Evolutionary conservation across 352 stramenopile species (phyloP), one percentile per base, ranked within the genome.

Genomic region (Globisporangium polare): DNA sequence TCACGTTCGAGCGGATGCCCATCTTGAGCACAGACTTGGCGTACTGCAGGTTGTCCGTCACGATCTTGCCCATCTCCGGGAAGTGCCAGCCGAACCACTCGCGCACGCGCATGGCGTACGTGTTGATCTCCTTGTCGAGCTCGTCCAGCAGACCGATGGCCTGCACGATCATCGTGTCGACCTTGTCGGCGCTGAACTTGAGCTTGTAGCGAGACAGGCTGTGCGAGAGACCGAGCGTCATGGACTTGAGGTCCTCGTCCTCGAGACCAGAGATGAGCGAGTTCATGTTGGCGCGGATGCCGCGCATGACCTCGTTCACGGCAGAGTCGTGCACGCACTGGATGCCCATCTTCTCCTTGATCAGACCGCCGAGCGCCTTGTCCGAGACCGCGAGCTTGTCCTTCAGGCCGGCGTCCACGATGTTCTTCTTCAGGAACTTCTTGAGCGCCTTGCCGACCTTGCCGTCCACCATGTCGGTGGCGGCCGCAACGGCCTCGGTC

Each of bases 71-170:
- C 79, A 99, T 97, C 70, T 99, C 97, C 17, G 90, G 92, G 62
- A 98, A 95, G 77, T 98, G 95, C 95, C 95, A 98, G 65, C 95
- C 94, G 69, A 98, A 98, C 98, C 98, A 99, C 84, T 99, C 98
- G 60, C 97, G 97, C 51, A 99, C 97, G 65, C 98, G 85, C 98
- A 99, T 99, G 49, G 98, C 98, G 85, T 99, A 99, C 62, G 97
- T 99, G 85, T 99, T 99, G 79, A 99, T 99, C 81, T 99, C 98
- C 89, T 99, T 99, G 88, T 99, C 98, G 17, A 99, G 86, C 75
- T 99, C 97, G 82, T 99, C 98, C 15, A 99, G 80, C 50, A 99
- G 80, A 13, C 96, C 96, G 55, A 99, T 99, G 15, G 98, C 97
- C 86, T 99, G 98, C 58, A 99, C 96, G 55, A 99, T 99, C 98